phyloP scores from a whole-genome alignment of 129 eudicot genomes.

The Lactuca saligna region DNA sequence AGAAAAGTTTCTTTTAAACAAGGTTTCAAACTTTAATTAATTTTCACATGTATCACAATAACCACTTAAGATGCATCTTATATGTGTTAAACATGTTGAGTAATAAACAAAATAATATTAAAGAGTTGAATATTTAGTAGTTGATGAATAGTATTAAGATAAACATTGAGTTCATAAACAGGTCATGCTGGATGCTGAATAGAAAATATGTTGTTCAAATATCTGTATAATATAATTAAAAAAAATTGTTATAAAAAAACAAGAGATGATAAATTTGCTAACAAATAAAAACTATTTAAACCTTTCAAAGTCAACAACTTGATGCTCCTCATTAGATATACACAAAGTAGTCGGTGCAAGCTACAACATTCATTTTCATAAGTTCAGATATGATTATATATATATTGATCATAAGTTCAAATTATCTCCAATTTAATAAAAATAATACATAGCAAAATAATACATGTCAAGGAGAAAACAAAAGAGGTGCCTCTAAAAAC shows the following conservation, averaged over 20 bases:
- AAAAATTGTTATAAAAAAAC: background rate
- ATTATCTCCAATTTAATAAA: too few relatives aligned
- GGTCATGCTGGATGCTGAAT: conserved; percentile 62
- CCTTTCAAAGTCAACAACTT: conserved; percentile 76
- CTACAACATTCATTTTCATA: conserved; percentile 35
- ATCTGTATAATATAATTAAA: conserved; percentile 38
- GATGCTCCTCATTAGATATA: conserved; percentile 58
- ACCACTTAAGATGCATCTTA: too few relatives aligned
- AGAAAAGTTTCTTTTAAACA: too few relatives aligned
- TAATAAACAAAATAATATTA: too few relatives aligned
- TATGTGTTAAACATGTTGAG: background rate
- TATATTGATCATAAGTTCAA: too few relatives aligned
- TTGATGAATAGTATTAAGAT: conserved; percentile 60
- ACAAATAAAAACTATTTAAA: conserved; percentile 15
- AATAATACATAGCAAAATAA: background rate
- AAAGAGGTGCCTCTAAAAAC: conserved; percentile 91
- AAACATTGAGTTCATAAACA: conserved; percentile 50
- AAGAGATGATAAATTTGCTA: conserved; percentile 9
- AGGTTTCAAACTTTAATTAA: too few relatives aligned
- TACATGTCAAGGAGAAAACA: conserved; percentile 95
- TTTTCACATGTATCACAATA: too few relatives aligned
- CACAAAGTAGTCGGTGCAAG: conserved; percentile 88
- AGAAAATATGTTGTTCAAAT: conserved; percentile 53
- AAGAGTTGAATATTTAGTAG: conserved; percentile 40
- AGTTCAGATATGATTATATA: too few relatives aligned